Base-by-base conservation (phyloP, 148 eudicot species). In the Drosera capensis region DNA sequence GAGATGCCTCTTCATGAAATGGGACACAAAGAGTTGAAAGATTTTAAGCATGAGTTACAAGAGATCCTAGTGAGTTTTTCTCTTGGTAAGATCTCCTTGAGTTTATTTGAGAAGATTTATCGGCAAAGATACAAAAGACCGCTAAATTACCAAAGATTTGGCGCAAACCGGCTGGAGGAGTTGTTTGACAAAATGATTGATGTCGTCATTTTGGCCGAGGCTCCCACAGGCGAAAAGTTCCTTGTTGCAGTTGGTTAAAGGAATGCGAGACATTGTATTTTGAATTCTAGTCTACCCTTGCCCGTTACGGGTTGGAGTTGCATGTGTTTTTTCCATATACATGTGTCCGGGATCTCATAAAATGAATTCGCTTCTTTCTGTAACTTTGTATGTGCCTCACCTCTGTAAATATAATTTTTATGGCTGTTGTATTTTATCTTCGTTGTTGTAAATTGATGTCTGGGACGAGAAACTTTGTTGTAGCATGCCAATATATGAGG, bases 31-130 rank as follows among this genome's bases (percentile, higher is more conserved):
- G 58, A 56, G 20, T 64, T 84, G 22, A 46, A 62, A 23, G 54
- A 61, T 44, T 84, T 90, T 53, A 90, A 70, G 68, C 37, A 59
- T 6, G 97, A 90, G 82, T 75, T 90, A 37, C 79, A 84, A 58
- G 97, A 90, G 64, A 90, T 90, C 55, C 60, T 90, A 7, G 93
- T 90, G 45, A 78, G 97, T 42, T 90, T 67, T 46, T 75, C 78
- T 8, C 73, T n/a, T n/a, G n/a, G 93, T 43, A 59, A 70, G 53
- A 60, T 90, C 47, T 73, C 64, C 52, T 30, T 90, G 17, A 67
- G 70, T 46, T 52, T 48, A 46, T 84, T 90, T 58, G 87, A 80
- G 54, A 77, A 71, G 8, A 78, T 84, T 52, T 90, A 90, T 52
- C 66, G 68, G 45, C 97, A 84, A 64, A 62, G 87, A 56, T 80